Conservation (phyloP, 2,329 filamentous ascomycete genomes). For the Tolypocladium paradoxum region DNA sequence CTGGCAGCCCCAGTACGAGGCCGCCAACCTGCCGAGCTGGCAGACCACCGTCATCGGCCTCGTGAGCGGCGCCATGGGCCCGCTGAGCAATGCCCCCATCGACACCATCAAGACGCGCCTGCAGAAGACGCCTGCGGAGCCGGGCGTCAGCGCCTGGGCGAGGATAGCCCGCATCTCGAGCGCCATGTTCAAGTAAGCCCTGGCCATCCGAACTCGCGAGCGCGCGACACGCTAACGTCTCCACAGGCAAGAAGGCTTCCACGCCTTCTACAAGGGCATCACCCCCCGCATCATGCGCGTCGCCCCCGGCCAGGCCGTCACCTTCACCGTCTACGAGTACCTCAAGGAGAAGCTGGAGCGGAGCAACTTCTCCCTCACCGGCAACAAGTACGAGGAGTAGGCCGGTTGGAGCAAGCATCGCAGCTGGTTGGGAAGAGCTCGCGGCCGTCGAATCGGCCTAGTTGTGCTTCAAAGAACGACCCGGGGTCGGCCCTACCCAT, state of each 20-base stretch:
- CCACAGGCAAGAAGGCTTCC: conserved; percentile 73
- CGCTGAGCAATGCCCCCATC: conserved; percentile 92
- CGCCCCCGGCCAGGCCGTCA: conserved; percentile 81
- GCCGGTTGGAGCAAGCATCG: neutral
- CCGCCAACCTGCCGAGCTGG: conserved; percentile 63
- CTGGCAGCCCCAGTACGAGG: conserved; percentile 58
- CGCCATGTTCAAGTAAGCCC: conserved; percentile 67
- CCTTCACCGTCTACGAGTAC: conserved; percentile 68
- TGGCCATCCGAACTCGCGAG: too few relatives aligned
- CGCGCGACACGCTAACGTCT: neutral
- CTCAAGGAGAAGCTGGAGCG: conserved; percentile 63
- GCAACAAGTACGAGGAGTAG: conserved; percentile 58
- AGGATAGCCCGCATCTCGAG: conserved; percentile 69
- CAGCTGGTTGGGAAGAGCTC: neutral
- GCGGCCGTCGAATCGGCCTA: neutral
- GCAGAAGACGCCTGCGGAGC: conserved; percentile 77
- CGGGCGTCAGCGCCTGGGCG: conserved; percentile 68
- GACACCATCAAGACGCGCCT: conserved; percentile 97
- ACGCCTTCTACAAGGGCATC: conserved; percentile 98
- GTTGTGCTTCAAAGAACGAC: neutral
- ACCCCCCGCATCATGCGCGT: conserved; percentile 96
- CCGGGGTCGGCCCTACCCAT: neutral
- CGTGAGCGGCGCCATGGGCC: conserved; percentile 88
- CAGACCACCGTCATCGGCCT: conserved; percentile 89
- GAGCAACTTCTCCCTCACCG: conserved; percentile 48